Evolutionary conservation across 2,329 filamentous ascomycete species (phyloP), one percentile per base, ranked within the genome.

Genomic region (Whalleya microplaca): DNA sequence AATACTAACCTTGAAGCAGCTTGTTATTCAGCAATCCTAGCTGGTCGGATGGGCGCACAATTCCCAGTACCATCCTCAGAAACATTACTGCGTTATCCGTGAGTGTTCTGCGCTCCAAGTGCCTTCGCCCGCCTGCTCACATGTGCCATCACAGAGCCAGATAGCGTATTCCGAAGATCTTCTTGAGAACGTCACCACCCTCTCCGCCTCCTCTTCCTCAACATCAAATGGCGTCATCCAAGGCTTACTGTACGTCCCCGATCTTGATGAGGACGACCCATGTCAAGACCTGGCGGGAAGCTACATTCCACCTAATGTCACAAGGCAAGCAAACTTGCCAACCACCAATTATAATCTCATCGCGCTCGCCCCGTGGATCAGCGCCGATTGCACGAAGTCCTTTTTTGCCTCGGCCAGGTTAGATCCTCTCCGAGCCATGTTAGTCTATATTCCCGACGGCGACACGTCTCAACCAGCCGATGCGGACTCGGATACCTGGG

Each of bases 351-450:
- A 91, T 71, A 86, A 88, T 53, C 79, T 92, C 49, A 84, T 97
- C 65, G 93, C 90, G 23, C 76, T 97, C 51, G 93, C 91, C 21
- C 94, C 94, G 23, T 98, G 94, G 93, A 85, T 92, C 65, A 89
- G 82, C 59, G 76, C 81, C 7, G 77, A 84, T 21, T 99, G 94
- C 70, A 89, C 91, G 12, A 75, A 81, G 53, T 83, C 88, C 44
- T 96, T 92, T 70, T 80, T 98, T 45, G 75, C 80, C 18, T 80
- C 84, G 19, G 82, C 84, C n/a, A 76, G 79, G 29, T 66, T 73
- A 53, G 84, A 87, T 63, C 81, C 84, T 21, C 79, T 88, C 9
- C 81, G 85, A 42, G 86, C 78, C 20, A 83, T 89, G 67, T 76
- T 89, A 41, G 87, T 89, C 64, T 89, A 87, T 70, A 78, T 77